phyloP scores from a whole-genome alignment of 192 early-diverging fungal species.

The Backusella westeae region DNA sequence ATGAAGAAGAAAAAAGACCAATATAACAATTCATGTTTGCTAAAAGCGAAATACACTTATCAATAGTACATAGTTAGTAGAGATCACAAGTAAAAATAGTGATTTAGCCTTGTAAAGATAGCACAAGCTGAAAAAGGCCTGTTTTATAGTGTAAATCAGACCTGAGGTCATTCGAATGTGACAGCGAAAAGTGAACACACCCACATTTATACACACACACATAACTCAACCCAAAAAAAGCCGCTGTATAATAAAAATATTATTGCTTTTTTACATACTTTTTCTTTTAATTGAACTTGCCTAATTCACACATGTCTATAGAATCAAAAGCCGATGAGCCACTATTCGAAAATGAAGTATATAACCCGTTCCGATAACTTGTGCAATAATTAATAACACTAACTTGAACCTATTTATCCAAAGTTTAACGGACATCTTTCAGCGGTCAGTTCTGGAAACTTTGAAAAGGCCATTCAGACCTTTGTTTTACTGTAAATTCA shows the following conservation, averaged over 20 bases:
- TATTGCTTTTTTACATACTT: background rate
- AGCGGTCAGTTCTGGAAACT: background rate
- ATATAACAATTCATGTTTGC: no score
- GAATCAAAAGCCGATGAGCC: constrained; percentile 1
- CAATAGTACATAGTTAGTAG: background rate
- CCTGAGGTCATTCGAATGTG: background rate
- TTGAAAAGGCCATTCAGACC: constrained; percentile 16
- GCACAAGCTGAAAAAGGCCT: background rate
- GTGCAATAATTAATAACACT: background rate
- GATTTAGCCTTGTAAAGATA: background rate
- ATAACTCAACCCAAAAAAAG: background rate
- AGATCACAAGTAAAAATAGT: background rate
- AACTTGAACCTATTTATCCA: background rate
- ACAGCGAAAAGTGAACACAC: background rate
- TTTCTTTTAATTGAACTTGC: background rate
- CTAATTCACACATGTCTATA: constrained; percentile 7
- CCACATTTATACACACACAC: background rate
- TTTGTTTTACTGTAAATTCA: constrained; percentile 11
- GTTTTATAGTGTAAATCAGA: background rate
- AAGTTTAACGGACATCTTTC: background rate
- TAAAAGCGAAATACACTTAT: background rate
- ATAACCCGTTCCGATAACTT: background rate
- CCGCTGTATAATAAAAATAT: background rate
- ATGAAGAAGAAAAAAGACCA: background rate
- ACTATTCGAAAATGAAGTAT: constrained; percentile 12